Evolutionary conservation across 371 early-diverging fungal species (phyloP).

Genomic region (Gilbertella persicaria): DNA sequence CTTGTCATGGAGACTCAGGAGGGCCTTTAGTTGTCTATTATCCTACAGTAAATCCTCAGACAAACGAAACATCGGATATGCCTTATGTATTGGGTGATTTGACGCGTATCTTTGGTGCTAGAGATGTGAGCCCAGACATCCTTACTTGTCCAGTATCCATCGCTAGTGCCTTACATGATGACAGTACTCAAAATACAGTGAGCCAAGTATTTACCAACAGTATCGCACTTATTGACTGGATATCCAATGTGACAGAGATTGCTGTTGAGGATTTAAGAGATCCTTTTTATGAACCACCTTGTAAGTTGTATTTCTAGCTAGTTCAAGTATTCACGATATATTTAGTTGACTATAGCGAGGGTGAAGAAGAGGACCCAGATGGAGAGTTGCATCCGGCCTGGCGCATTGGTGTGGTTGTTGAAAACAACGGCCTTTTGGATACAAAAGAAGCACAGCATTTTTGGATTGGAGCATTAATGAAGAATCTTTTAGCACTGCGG

Average conservation of each 20-base stretch:
- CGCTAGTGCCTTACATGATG: neutral
- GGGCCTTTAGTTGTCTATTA: constrained; percentile 28
- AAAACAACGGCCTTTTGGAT: constrained; percentile 1
- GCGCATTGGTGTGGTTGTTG: constrained; percentile 5
- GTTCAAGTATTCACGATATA: too few species aligned
- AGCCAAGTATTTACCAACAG: constrained; percentile 21
- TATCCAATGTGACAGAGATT: constrained; percentile 15
- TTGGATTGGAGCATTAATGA: constrained; percentile 5
- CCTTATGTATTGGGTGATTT: constrained; percentile 34
- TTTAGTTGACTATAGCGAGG: too few species aligned
- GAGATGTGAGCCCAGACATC: constrained; percentile 22
- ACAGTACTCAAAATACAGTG: constrained; percentile 3
- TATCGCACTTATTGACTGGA: constrained; percentile 18
- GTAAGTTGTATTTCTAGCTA: neutral
- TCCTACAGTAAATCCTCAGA: neutral
- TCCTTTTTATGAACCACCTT: constrained; percentile 21
- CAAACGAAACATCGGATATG: neutral
- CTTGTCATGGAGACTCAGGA: constrained; percentile 52
- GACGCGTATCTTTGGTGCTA: constrained; percentile 43
- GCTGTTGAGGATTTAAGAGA: constrained; percentile 9
- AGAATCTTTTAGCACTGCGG: constrained; percentile 1
- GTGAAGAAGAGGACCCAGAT: too few species aligned
- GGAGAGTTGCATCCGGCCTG: neutral
- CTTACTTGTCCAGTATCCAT: constrained; percentile 36
- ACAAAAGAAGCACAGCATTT: constrained; percentile 6